Evolutionary conservation across 306 rosid genomes (phyloP), one percentile per base, ranked within the genome.

Genomic region (Echinosophora koreensis): DNA sequence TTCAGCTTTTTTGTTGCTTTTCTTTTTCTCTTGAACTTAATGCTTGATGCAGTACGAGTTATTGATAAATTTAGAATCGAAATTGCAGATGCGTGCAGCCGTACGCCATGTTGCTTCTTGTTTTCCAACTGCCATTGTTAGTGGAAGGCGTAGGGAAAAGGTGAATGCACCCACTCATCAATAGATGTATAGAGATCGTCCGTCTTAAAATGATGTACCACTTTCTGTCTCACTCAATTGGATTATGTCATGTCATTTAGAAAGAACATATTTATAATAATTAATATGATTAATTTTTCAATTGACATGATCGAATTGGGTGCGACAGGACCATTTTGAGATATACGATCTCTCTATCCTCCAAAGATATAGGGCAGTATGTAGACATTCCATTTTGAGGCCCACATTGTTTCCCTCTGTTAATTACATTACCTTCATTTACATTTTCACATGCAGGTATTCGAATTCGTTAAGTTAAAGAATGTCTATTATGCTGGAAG

Each of bases 401-500:
- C 8, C 1, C 41, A 17, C 17, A 37, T 6, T 46, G 0, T 34
- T 8, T 4, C 14, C 2, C 4, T 28, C 5, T 58, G 32, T 57
- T 22, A 22, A 22, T 55, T 58, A 35, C 73, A 50, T 8, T 34
- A 27, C 59, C 28, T 78, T 63, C 4, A 10, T 74, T 47, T 44
- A 4, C n/a, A 7, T 72, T 14, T 73, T 71, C 39, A 55, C 52
- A 66, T 57, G 22, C n/a, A 90, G 94, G 87, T 90, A 3, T 68
- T 13, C n/a, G 76, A 84, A 46, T 90, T 87, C 86, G 91, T 90
- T 2, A 80, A 81, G 85, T 39, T 90, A 6, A 69, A 68, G 61
- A 76, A 82, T 80, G 69, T 87, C 1, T 80, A 80, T 39, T 90
- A 90, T 80, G 94, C 90, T 77, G 94, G 94, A 59, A 87, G 94